phyloP scores from a whole-genome alignment of 768 basidiomycete species.

The Amylocystis lapponica region DNA sequence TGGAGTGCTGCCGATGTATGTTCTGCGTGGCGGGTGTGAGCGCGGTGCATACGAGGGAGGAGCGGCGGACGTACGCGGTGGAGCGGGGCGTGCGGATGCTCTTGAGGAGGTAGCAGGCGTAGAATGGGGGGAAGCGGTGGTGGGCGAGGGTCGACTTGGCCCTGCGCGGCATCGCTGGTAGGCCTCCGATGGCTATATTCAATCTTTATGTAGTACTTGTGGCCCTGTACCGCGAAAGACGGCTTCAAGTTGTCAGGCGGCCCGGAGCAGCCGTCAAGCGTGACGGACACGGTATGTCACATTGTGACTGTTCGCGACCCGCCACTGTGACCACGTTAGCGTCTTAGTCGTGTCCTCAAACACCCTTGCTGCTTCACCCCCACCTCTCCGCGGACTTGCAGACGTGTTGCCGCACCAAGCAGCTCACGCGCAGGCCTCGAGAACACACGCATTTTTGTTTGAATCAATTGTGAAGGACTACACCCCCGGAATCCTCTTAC shows the following conservation, averaged over 20 bases:
- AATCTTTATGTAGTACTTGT: neutral
- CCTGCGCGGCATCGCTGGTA: conserved; percentile 8
- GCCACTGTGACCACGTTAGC: neutral
- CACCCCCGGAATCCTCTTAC: too few species aligned
- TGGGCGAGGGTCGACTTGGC: conserved; percentile 16
- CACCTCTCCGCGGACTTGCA: too few species aligned
- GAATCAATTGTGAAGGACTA: too few species aligned
- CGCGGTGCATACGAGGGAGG: neutral
- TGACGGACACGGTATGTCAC: neutral
- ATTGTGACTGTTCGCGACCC: neutral
- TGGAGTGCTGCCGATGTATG: conserved; percentile 74
- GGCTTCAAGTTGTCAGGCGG: conserved; percentile 1
- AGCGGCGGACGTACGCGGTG: conserved; percentile 28
- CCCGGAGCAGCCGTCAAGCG: neutral
- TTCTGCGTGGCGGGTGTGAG: conserved; percentile 32
- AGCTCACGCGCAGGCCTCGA: too few species aligned
- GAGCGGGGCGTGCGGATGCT: conserved; percentile 51
- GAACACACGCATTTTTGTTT: too few species aligned
- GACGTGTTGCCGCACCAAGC: too few species aligned
- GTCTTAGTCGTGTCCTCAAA: neutral
- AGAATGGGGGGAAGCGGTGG: conserved; percentile 59
- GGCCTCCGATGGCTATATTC: neutral
- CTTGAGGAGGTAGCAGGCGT: conserved; percentile 79
- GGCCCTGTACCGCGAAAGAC: neutral
- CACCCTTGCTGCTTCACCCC: too few species aligned